Percentiles rank a stretch among this genome's conserved stretches.
These are phyloP conservation scores for Emericellopsis cladophorae DNA, from an alignment of 2,329 filamentous ascomycete species.

Conservation along the genomic window DNA sequence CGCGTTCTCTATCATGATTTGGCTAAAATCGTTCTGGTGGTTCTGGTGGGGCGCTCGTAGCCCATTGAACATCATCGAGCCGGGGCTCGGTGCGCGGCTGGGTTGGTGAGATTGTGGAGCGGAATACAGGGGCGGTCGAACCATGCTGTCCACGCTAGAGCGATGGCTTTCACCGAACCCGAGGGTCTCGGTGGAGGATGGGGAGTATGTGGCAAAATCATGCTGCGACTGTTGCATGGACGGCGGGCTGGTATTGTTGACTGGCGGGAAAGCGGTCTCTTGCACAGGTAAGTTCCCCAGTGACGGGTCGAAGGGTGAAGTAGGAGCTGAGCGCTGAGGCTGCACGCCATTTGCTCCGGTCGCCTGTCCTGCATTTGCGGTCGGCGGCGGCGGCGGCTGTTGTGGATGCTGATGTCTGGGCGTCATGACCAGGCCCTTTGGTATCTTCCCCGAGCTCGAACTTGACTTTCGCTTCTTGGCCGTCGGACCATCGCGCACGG, in stretches of 20 bases:
- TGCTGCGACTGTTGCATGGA: no score
- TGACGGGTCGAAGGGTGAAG: neutral
- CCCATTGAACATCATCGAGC: constrained; percentile 27
- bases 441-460: constrained; percentile 50
- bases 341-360: no score
- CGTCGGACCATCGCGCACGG: constrained; percentile 50
- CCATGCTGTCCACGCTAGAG: constrained; percentile 52
- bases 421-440: constrained; percentile 71
- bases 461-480: constrained; percentile 78
- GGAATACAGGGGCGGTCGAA: constrained; percentile 51
- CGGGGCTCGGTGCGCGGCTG: constrained; percentile 69
- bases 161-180: constrained; percentile 45
- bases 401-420: constrained; percentile 5
- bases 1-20: constrained; percentile 29
- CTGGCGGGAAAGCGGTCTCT: no score
- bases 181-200: constrained; percentile 10
- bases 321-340: no score
- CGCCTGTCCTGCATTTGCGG: no score
- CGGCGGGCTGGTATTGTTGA: no score
- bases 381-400: neutral
- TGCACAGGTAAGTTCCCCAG: no score
- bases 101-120: constrained; percentile 60
- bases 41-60: constrained; percentile 25
- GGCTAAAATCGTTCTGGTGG: constrained; percentile 28
- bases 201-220: no score